Conservation (phyloP, 169 alveolate genomes). For the Plasmodium inui region DNA sequence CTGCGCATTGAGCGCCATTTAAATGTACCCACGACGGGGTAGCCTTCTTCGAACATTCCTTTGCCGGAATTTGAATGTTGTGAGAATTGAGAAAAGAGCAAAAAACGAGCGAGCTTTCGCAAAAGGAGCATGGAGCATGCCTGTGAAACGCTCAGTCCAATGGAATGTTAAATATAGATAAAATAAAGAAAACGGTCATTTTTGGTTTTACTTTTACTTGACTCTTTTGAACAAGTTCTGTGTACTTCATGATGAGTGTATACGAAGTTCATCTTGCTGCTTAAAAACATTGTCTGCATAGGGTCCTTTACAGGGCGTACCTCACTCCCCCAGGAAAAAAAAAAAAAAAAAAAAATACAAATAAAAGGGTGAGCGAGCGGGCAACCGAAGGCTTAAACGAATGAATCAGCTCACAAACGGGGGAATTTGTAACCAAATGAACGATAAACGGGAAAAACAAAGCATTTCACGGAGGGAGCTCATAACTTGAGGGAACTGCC, state of each 20-base stretch:
- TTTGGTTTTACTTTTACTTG: neutral
- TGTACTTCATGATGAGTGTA: neutral
- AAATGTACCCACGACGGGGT: neutral
- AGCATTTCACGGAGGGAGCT: neutral
- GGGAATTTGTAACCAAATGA: neutral
- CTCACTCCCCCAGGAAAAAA: neutral
- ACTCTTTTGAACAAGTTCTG: neutral
- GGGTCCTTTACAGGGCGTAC: neutral
- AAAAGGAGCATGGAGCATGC: neutral
- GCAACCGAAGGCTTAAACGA: neutral
- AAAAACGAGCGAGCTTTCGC: neutral
- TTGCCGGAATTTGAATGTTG: neutral
- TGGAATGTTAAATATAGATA: neutral
- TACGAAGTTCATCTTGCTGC: neutral
- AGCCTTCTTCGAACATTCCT: neutral
- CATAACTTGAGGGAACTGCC: neutral
- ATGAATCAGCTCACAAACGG: neutral
- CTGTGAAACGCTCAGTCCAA: neutral
- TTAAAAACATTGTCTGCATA: neutral
- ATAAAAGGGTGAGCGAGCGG: neutral
- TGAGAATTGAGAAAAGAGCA: neutral
- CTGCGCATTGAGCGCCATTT: neutral
- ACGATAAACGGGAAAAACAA: neutral
- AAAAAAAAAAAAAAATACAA: neutral
- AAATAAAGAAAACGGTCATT: neutral